These are phyloP conservation scores for Cadophora malorum DNA, from an alignment of 2,329 filamentous ascomycete species.

Conservation along the genomic window DNA sequence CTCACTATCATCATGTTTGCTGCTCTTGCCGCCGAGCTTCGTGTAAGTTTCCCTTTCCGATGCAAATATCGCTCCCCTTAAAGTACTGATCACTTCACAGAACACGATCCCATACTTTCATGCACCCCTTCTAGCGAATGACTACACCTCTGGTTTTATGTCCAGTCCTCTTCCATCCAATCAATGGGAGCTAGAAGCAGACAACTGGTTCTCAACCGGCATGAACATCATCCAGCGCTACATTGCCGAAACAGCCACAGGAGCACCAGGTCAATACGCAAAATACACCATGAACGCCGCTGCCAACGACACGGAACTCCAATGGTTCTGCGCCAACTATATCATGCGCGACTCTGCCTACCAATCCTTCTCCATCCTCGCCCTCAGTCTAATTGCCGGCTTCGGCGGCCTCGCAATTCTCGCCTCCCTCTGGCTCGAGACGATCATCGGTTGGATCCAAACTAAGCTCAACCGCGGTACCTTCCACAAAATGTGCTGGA, in stretches of 20 bases:
- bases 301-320: slow-evolving; percentile 7
- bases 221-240: slow-evolving; percentile 14
- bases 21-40: neutral
- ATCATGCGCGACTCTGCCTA: slow-evolving; percentile 17
- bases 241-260: slow-evolving; percentile 10
- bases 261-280: neutral
- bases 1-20: neutral
- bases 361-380: slow-evolving; percentile 14
- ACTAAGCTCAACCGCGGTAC: neutral
- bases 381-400: slow-evolving; percentile 4
- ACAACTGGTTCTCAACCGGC: slow-evolving; percentile 13
- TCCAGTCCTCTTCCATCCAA: slow-evolving; percentile 5
- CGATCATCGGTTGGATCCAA: slow-evolving; percentile 10
- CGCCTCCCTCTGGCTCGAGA: slow-evolving; percentile 5
- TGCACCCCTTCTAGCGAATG: slow-evolving; percentile 7
- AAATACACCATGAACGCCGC: slow-evolving; percentile 7
- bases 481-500: slow-evolving; percentile 13
- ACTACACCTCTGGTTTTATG: neutral
- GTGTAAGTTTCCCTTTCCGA: neutral
- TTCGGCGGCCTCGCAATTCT: slow-evolving; percentile 8
- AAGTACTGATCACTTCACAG: neutral
- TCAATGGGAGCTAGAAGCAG: slow-evolving; percentile 13
- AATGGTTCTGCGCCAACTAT: slow-evolving; percentile 15
- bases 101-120: neutral
- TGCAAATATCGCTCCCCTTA: neutral